Conservation (phyloP, 2,329 filamentous ascomycete species). For the Lachnellula cervina region DNA sequence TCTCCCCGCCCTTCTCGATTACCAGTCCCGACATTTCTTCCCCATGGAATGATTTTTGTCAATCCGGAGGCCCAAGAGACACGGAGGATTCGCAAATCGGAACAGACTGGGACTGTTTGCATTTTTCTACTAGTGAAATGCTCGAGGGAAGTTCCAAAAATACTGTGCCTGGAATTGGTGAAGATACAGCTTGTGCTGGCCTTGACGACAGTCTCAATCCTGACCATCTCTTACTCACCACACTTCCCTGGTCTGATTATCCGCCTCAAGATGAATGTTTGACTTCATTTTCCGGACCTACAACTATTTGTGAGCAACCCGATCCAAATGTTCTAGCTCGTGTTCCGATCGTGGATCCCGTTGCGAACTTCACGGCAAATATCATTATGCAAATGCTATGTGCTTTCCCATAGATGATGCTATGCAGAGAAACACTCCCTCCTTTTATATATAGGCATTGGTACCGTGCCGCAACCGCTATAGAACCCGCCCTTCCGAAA, state of each 20-base stretch:
- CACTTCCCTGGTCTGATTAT: not conserved
- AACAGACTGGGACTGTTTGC: not conserved
- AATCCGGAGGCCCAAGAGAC: not conserved
- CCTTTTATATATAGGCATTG: constrained; percentile 22
- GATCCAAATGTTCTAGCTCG: constrained; percentile 22
- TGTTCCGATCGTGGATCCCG: constrained; percentile 3
- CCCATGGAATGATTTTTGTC: not conserved
- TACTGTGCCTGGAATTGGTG: not conserved
- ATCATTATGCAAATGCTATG: constrained; percentile 10
- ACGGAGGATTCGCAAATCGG: not conserved
- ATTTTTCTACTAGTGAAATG: not conserved
- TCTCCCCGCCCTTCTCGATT: not conserved
- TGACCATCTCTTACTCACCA: not conserved
- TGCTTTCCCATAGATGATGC: constrained; percentile 22
- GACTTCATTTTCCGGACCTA: not conserved
- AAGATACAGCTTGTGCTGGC: not conserved
- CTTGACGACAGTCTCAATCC: not conserved
- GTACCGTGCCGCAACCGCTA: not conserved
- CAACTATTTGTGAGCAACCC: not conserved
- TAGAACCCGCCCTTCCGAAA: not conserved
- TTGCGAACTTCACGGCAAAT: constrained; percentile 8
- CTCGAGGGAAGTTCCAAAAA: not conserved
- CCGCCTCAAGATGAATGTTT: not conserved
- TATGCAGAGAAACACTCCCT: constrained; percentile 23
- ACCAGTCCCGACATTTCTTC: not conserved